Evolutionary conservation across 306 rosid species (phyloP).

Genomic region (Malus fusca): DNA sequence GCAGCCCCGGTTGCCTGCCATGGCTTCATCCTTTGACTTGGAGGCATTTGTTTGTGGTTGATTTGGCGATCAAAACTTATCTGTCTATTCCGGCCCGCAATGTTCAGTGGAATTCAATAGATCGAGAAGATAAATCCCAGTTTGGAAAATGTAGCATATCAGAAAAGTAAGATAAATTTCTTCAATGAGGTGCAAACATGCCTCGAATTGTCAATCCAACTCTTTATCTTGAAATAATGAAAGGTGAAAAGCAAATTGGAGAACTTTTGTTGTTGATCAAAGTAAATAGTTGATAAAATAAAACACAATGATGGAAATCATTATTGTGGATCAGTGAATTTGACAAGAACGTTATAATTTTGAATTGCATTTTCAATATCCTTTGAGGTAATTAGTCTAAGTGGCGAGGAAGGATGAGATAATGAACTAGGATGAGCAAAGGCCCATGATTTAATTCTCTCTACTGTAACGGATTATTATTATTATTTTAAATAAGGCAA

Average conservation of each 20-base stretch:
- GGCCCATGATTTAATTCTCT: not conserved
- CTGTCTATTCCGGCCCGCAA: not conserved
- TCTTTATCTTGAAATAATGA: not conserved
- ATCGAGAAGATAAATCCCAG: not conserved
- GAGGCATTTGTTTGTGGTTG: not conserved
- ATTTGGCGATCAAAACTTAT: not conserved
- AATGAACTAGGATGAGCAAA: not conserved
- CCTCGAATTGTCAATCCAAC: not conserved
- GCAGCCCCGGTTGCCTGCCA: not conserved
- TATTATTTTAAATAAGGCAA: not conserved
- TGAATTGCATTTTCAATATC: not conserved
- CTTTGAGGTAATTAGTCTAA: not conserved
- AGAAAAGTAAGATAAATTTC: not conserved
- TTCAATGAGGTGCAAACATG: not conserved
- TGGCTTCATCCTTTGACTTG: not conserved
- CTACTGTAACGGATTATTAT: no score
- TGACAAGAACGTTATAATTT: not conserved
- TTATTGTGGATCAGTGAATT: constrained; percentile 4
- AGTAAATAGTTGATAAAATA: not conserved
- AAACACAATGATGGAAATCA: not conserved
- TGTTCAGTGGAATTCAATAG: not conserved
- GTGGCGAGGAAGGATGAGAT: not conserved
- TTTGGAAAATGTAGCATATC: not conserved
- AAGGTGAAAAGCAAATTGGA: not conserved
- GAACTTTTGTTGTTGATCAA: not conserved